These are phyloP conservation scores for Fusarium sp. DNA, from an alignment of 2,329 filamentous ascomycete species.

Conservation along the genomic window DNA sequence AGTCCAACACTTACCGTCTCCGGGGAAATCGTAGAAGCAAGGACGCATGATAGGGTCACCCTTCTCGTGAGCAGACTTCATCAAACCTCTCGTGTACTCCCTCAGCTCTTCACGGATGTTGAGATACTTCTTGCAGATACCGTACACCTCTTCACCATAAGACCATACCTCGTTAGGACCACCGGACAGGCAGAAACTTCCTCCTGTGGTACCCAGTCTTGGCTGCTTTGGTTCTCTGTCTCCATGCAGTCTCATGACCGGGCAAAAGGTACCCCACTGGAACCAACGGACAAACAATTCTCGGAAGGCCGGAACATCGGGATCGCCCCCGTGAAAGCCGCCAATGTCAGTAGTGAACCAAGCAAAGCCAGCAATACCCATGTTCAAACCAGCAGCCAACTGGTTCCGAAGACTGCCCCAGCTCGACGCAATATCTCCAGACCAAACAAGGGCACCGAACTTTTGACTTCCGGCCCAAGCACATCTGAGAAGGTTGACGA, in stretches of 20 bases:
- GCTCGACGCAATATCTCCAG: constrained; percentile 73
- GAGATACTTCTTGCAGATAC: constrained; percentile 71
- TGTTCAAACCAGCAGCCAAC: constrained; percentile 72
- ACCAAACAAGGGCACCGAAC: constrained; percentile 75
- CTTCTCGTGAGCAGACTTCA: constrained; percentile 69
- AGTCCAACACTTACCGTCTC: constrained; percentile 65
- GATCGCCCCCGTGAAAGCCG: constrained; percentile 75
- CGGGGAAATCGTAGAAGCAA: constrained; percentile 73
- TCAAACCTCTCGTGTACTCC: constrained; percentile 68
- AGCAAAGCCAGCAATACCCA: constrained; percentile 72
- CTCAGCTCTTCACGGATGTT: constrained; percentile 68
- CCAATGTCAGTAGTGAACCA: constrained; percentile 81
- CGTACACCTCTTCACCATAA: constrained; percentile 71
- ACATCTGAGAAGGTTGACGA: constrained; percentile 67
- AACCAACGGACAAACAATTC: constrained; percentile 77
- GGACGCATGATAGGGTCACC: constrained; percentile 72
- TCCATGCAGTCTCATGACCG: constrained; percentile 76
- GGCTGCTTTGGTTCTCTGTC: constrained; percentile 69
- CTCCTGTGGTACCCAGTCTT: constrained; percentile 50
- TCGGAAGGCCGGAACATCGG: constrained; percentile 65
- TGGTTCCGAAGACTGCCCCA: constrained; percentile 72
- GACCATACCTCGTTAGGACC: constrained; percentile 75
- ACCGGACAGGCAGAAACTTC: constrained; percentile 60
- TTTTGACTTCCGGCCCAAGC: constrained; percentile 69
- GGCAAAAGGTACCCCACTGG: constrained; percentile 76